These are phyloP conservation scores for Globisporangium irregulare DNA, from an alignment of 352 stramenopile species.

Conservation along the genomic window DNA sequence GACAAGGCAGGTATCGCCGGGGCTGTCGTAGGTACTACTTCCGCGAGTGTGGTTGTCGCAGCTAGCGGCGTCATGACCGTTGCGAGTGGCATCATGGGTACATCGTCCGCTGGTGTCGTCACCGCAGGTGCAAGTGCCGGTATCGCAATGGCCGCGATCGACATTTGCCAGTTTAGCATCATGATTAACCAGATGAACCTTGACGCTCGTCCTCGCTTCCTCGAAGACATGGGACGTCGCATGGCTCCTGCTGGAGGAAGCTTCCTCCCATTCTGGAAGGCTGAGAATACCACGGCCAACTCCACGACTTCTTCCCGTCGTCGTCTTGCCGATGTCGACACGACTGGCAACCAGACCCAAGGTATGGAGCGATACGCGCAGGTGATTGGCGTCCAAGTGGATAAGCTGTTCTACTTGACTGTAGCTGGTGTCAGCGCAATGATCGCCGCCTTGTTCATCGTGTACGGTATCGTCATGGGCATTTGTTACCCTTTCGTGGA, in stretches of 20 bases:
- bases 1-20: slow-evolving; percentile 66
- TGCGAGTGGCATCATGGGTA: slow-evolving; percentile 49
- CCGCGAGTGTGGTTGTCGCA: slow-evolving; percentile 59
- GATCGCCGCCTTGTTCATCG: slow-evolving; percentile 40
- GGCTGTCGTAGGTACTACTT: slow-evolving; percentile 49
- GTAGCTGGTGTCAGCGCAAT: slow-evolving; percentile 55
- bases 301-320: slow-evolving; percentile 17
- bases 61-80: slow-evolving; percentile 63
- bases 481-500: slow-evolving; percentile 47
- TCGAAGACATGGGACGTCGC: slow-evolving; percentile 75
- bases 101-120: slow-evolving; percentile 54
- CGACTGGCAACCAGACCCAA: slow-evolving; percentile 32
- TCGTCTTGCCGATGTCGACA: slow-evolving; percentile 26
- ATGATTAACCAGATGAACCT: slow-evolving; percentile 88
- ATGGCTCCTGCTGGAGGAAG: slow-evolving; percentile 60
- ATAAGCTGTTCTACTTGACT: slow-evolving; percentile 85
- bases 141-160: slow-evolving; percentile 64
- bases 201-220: slow-evolving; percentile 61
- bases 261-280: slow-evolving; percentile 69
- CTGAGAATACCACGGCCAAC: slow-evolving; percentile 9
- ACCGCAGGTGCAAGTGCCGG: slow-evolving; percentile 61
- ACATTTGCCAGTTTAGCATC: slow-evolving; percentile 79
- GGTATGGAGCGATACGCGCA: slow-evolving; percentile 82
- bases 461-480: slow-evolving; percentile 46
- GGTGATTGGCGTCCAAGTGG: slow-evolving; percentile 63